Conservation (phyloP, 2,329 filamentous ascomycete genomes). For the Lasiodiplodia sp. region DNA sequence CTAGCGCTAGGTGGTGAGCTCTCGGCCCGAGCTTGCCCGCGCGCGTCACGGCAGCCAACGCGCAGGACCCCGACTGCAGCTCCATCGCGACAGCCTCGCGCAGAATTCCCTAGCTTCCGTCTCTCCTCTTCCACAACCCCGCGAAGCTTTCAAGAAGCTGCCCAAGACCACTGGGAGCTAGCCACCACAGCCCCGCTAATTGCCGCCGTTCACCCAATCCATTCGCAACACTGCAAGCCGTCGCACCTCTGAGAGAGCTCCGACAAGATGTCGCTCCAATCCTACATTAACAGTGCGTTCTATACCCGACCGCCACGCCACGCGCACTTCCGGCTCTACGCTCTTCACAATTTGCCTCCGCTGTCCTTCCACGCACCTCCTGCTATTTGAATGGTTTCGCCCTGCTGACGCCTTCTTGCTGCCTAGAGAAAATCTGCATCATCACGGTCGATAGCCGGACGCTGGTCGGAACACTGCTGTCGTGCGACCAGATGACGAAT, state of each 20-base stretch:
- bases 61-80: slow-evolving; percentile 16
- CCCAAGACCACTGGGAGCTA: background rate
- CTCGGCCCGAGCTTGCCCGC: slow-evolving; percentile 25
- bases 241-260: slow-evolving; percentile 3
- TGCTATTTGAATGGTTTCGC: no score
- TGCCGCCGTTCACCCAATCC: background rate
- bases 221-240: background rate
- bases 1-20: background rate
- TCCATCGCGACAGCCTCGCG: slow-evolving; percentile 18
- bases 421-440: slow-evolving; percentile 85
- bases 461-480: slow-evolving; percentile 75
- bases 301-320: background rate
- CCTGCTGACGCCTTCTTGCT: background rate
- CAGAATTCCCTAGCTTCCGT: slow-evolving; percentile 4
- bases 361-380: no score
- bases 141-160: slow-evolving; percentile 17
- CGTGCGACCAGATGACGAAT: slow-evolving; percentile 92
- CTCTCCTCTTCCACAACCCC: background rate
- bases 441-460: slow-evolving; percentile 93
- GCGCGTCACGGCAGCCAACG: slow-evolving; percentile 13
- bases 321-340: background rate
- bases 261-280: slow-evolving; percentile 58
- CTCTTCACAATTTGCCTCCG: background rate
- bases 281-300: slow-evolving; percentile 62
- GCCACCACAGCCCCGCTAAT: background rate